Base-by-base conservation (phyloP, 2,329 filamentous ascomycete genomes). In the Beauveria medogensis region DNA sequence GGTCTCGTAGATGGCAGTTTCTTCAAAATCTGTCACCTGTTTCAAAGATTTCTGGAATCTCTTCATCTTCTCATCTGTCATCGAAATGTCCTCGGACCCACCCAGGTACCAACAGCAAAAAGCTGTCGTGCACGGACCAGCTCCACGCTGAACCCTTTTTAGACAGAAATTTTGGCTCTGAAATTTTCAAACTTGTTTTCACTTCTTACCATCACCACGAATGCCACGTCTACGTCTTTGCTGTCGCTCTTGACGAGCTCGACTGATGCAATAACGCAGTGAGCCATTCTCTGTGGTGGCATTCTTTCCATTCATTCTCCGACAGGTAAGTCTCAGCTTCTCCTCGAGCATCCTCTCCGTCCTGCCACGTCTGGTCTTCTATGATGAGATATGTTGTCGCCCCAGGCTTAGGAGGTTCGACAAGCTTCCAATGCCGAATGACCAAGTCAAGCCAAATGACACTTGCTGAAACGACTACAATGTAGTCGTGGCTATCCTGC, bases 391-490 rank as follows among this genome's bases (percentile, higher is more conserved):
- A 71, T 69, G 76, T 76, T 78, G 76, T 78, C 76, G 76, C 76
- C 76, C 76, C 76, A 78, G 76, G 71, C 76, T 77, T 72, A 78
- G 70, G 72, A 77, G 76, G 75, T 75, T 54, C 73, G 74, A 77
- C 74, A 76, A 76, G 73, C 75, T 73, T 78, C 72, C 64, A 65
- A 67, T 78, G 76, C 73, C 78, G 76, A 78, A 70, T 74, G 76
- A 80, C 80, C 76, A 67, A 66, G 80, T 82, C 80, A 75, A 74
- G 77, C 80, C 80, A 83, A 83, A 81, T 74, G 79, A 80, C 82
- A 78, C 69, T 71, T 66, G 71, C 78, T 81, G 78, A 81, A 58
- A 62, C n/a, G 28, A 55, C 41, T 28, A 50, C 51, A 30, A 47
- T 48, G 34, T 55, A 20, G 59, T 61, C 55, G 52, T 51, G 50